Evolutionary conservation across 2,329 filamentous ascomycete genomes (phyloP), one percentile per base, ranked within the genome.

Genomic region (Teratosphaeria pseudoeucalypti): DNA sequence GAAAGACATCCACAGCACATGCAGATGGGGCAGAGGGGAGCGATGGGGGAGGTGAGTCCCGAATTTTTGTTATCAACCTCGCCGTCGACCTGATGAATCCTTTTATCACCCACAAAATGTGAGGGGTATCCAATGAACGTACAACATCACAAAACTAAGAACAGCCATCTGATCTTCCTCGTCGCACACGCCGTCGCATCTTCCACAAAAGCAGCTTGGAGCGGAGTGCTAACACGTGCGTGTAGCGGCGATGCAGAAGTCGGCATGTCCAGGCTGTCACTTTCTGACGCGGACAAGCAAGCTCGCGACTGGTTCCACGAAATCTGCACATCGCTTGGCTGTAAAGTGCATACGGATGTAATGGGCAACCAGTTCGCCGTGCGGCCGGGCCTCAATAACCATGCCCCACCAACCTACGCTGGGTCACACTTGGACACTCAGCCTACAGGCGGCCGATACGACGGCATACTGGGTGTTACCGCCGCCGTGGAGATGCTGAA

Each of bases 341-440:
- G 89, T 71, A 78, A 79, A 2, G 78, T 88, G 7, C 85, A 81
- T 0, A 73, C 90, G 1, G 89, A 94, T 69, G 77, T 82, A 29
- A 91, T 92, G 83, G 89, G 89, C 23, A 94, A 92, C 65, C 88
- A 87, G 62, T 94, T 92, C 69, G 87, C 88, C 0, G 78, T 89
- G 3, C 81, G 86, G 2, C 81, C 84, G 2, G 88, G 89, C 1
- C 75, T 81, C 57, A 75, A 78, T 19, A 77, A 82, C 29, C 81
- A 82, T 2, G 78, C 49, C 29, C 53, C 60, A 53, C 1, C 85
- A 80, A 66, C 64, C 2, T 69, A 65, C 53, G 65, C 65, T 34
- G 64, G 66, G 12, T 63, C 56, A 26, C 88, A 91, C 70, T 70
- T 81, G 4, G 79, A 82, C 62, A 80, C 78, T 3, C 79, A 82